A percentile compares a stretch with the other conserved stretches of the same genome.
These are phyloP conservation scores for Furcasterigmium furcatum DNA, from an alignment of 2,329 filamentous ascomycete genomes.

Conservation along the genomic window DNA sequence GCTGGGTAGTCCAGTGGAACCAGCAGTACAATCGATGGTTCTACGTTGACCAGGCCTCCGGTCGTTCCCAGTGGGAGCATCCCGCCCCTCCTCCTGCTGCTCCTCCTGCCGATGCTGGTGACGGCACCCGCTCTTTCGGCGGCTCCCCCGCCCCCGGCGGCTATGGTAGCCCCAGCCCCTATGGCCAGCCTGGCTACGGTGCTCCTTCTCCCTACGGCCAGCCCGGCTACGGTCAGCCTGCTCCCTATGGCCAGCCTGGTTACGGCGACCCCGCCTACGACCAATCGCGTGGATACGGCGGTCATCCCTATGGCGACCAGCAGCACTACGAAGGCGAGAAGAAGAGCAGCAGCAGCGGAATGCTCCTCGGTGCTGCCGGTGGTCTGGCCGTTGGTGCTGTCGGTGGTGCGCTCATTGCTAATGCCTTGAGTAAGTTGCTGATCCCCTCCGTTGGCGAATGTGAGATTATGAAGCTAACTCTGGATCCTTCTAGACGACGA, in stretches of 20 bases:
- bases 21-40: slow-evolving; percentile 59
- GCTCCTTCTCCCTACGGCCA: slow-evolving; percentile 6
- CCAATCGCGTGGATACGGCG: slow-evolving; percentile 6
- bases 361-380: slow-evolving; percentile 56
- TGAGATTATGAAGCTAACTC: background rate
- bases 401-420: slow-evolving; percentile 55
- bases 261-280: slow-evolving; percentile 4
- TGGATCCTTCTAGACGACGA: slow-evolving; percentile 5
- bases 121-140: slow-evolving; percentile 12
- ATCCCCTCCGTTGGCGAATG: background rate
- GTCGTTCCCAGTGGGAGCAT: slow-evolving; percentile 62
- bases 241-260: slow-evolving; percentile 3
- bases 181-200: slow-evolving; percentile 4
- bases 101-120: slow-evolving; percentile 13
- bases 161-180: slow-evolving; percentile 6
- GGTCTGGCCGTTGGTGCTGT: slow-evolving; percentile 56
- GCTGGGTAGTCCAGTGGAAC: slow-evolving; percentile 64
- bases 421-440: slow-evolving; percentile 48
- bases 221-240: background rate
- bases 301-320: slow-evolving; percentile 15
- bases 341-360: slow-evolving; percentile 45
- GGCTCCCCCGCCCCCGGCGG: slow-evolving; percentile 10
- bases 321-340: slow-evolving; percentile 24
- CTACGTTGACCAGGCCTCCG: slow-evolving; percentile 60
- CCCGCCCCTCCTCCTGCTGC: slow-evolving; percentile 32